phyloP scores from a whole-genome alignment of 345 rosid genomes.

The Kernera saxatilis region DNA sequence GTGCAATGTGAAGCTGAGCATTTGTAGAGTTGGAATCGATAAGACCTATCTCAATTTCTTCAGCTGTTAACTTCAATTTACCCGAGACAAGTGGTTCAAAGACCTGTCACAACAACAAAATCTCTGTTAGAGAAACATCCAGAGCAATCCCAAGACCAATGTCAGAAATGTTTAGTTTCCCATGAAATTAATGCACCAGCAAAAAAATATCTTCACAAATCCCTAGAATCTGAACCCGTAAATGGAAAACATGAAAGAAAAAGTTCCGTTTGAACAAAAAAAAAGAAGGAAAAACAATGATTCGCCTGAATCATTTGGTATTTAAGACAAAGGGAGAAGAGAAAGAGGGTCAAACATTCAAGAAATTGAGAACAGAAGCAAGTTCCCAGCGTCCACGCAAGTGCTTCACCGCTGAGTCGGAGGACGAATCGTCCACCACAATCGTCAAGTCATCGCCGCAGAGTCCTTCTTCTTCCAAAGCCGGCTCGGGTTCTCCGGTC shows the following conservation, averaged over 20 bases:
- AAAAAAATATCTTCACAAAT: not conserved
- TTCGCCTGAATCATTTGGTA: not conserved
- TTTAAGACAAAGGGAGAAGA: not conserved
- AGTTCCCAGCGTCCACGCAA: slow-evolving; percentile 88
- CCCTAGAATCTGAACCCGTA: not conserved
- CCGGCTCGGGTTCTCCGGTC: slow-evolving; percentile 4
- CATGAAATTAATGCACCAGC: not conserved
- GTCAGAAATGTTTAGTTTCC: not conserved
- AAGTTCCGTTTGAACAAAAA: not conserved
- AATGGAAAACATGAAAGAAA: not conserved
- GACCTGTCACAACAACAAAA: slow-evolving; percentile 42
- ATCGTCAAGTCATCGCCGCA: slow-evolving; percentile 18
- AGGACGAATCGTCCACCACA: slow-evolving; percentile 24
- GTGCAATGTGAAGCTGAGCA: slow-evolving; percentile 62
- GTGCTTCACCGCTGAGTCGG: slow-evolving; percentile 36
- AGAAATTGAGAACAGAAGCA: slow-evolving; percentile 82
- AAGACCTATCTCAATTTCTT: slow-evolving; percentile 69
- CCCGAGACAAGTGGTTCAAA: slow-evolving; percentile 55
- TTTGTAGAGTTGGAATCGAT: slow-evolving; percentile 41
- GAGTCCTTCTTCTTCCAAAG: not conserved
- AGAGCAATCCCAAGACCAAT: not conserved
- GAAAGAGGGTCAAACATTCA: slow-evolving; percentile 39
- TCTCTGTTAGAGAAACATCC: not conserved
- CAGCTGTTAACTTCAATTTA: slow-evolving; percentile 59
- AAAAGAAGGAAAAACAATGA: not conserved